Conservation (phyloP, 2,329 filamentous ascomycete genomes). For the Fusarium pseudoanthophilum region DNA sequence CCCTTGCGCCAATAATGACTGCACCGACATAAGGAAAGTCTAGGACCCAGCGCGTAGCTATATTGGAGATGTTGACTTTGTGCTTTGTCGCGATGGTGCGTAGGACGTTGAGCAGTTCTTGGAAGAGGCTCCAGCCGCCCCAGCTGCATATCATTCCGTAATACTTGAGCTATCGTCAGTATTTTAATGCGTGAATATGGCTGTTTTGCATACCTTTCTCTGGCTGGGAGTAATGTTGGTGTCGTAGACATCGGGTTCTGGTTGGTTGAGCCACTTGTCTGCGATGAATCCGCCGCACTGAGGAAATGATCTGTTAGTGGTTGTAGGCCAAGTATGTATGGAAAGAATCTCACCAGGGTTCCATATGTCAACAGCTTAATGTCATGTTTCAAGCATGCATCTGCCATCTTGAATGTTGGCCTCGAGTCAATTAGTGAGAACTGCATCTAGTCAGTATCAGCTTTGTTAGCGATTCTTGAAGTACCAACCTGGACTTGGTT, state of each 20-base stretch:
- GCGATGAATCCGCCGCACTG: background rate
- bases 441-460: rapidly evolving
- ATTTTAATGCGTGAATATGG: rapidly evolving
- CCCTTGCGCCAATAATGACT: background rate
- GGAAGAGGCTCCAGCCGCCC: background rate
- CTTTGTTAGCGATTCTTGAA: rapidly evolving
- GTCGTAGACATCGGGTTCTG: background rate
- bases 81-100: background rate
- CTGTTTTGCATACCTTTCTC: background rate
- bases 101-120: background rate
- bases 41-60: background rate
- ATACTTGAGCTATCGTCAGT: background rate
- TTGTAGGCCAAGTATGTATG: rapidly evolving
- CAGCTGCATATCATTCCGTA: background rate
- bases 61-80: background rate
- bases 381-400: background rate
- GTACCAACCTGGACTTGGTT: background rate
- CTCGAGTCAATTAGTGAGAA: background rate
- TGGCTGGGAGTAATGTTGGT: background rate
- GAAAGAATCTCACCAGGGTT: background rate
- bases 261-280: background rate
- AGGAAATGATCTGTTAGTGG: rapidly evolving
- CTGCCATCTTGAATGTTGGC: background rate
- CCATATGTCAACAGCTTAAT: background rate
- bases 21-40: background rate